Evolutionary conservation across 805 yeast species (phyloP), one percentile per base, ranked within the genome.

Genomic region (Yarrowia sp.): DNA sequence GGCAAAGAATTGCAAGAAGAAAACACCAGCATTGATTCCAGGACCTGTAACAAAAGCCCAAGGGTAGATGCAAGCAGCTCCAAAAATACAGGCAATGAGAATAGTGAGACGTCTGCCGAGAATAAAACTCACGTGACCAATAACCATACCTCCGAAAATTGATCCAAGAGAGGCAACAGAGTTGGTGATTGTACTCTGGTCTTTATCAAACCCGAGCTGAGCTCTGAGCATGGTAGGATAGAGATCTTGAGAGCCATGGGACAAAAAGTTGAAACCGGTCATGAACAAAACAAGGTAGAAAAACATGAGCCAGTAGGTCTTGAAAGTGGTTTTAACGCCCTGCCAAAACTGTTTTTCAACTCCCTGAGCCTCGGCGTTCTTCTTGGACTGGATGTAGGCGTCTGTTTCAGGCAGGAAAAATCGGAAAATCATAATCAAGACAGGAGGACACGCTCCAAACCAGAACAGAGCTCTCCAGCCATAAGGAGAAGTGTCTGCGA

Each of bases 221-320:
- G 77, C 78, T 28, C 78, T 76, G 51, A 88, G 76, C 76, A 85
- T 77, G 1, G 90, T 85, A 39, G 91, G 90, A 74, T 81, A 86
- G 71, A 88, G 76, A 74, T 87, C 92, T 74, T 87, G 91, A 6
- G 90, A 83, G 1, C 89, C 90, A 70, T 87, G 92, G 9, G 89
- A 81, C 76, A 83, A 80, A 76, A 86, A 87, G 74, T 87, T 87
- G 78, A 86, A 83, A 18, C 87, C 88, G 31, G 88, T 79, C 86
- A 87, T 82, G 72, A 86, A 74, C 18, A 87, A 72, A 45, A 88
- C 81, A 66, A 83, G 74, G 73, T 86, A 87, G 53, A 83, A 69
- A 67, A 84, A 77, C 66, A 83, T 75, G 57, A 86, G 78, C 90
- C 90, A 87, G 72, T 87, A 83, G 72, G 69, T 67, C 69, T 74